These are phyloP conservation scores for Talaromyces nanjingensis DNA, from an alignment of 495 filamentous ascomycete species.

Conservation along the genomic window DNA sequence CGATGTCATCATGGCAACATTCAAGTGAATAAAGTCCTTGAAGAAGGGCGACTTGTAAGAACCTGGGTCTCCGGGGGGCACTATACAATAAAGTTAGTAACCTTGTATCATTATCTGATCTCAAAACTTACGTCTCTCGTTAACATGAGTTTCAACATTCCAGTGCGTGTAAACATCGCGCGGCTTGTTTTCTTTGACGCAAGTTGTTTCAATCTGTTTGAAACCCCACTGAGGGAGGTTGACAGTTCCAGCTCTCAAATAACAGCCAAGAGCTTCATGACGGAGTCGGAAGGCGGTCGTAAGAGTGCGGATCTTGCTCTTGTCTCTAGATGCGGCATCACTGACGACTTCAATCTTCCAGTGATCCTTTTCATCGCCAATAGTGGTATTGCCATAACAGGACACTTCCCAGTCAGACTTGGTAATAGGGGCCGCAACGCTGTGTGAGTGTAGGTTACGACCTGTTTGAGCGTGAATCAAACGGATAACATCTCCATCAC, in stretches of 20 bases:
- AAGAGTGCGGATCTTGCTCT: conserved; percentile 80
- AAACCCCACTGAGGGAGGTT: conserved; percentile 99
- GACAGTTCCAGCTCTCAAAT: conserved; percentile 89
- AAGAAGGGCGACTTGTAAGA: conserved; percentile 95
- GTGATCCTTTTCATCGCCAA: conserved; percentile 97
- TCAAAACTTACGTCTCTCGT: conserved; percentile 75
- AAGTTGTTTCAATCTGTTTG: conserved; percentile 98
- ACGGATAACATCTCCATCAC: conserved; percentile 71
- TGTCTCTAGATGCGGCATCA: conserved; percentile 80
- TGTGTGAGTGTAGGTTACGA: conserved; percentile 91
- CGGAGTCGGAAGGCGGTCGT: conserved; percentile 89
- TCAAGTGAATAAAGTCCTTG: conserved; percentile 93
- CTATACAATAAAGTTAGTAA: conserved; percentile 31
- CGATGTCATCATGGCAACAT: conserved; percentile 99
- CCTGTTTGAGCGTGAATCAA: conserved; percentile 94
- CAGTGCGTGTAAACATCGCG: conserved; percentile 94
- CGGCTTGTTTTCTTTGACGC: conserved; percentile 88
- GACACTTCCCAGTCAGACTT: conserved; percentile 92
- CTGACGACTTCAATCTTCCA: conserved; percentile 90
- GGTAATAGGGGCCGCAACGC: conserved; percentile 77
- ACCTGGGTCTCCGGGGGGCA: conserved; percentile 83
- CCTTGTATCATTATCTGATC: neutral
- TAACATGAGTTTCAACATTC: conserved; percentile 94
- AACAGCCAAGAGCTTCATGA: conserved; percentile 80
- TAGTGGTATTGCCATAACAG: conserved; percentile 90